Conservation (phyloP, 495 filamentous ascomycete species). For the Penicillium alfredii region DNA sequence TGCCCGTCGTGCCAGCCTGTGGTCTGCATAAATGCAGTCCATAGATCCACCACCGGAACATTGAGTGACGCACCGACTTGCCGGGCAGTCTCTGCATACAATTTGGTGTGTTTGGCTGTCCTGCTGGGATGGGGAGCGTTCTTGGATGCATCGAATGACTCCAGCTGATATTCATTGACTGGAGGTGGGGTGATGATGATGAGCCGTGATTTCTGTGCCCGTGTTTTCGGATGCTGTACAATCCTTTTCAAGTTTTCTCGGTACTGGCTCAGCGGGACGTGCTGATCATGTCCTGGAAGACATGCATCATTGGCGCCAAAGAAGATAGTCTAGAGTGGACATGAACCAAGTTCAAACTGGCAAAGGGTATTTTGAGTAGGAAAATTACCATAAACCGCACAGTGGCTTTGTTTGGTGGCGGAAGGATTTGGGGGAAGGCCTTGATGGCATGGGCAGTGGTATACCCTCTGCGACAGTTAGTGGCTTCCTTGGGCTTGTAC, state of each 20-base stretch:
- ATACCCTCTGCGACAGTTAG: conserved; percentile 56
- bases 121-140: conserved; percentile 42
- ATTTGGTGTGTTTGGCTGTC: conserved; percentile 55
- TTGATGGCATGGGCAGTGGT: conserved; percentile 58
- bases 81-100: conserved; percentile 64
- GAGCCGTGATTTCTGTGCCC: conserved; percentile 64
- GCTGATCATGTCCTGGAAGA: conserved; percentile 56
- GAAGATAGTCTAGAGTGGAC: conserved; percentile 71
- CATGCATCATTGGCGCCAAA: conserved; percentile 84
- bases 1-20: conserved; percentile 58
- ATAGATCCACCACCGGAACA: conserved; percentile 68
- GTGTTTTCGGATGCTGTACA: conserved; percentile 59
- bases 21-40: conserved; percentile 61
- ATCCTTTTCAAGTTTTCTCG: conserved; percentile 64
- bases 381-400: conserved; percentile 61
- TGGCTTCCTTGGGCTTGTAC: neutral
- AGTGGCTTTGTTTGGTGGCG: conserved; percentile 45
- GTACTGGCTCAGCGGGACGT: conserved; percentile 68
- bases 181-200: conserved; percentile 76
- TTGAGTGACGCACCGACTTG: conserved; percentile 58
- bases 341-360: neutral
- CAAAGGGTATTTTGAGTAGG: neutral
- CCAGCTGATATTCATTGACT: conserved; percentile 66
- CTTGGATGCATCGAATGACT: conserved; percentile 27
- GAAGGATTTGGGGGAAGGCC: conserved; percentile 54